Conservation (phyloP, 1,284 basidiomycete genomes). For the Malassezia pachydermatis region DNA sequence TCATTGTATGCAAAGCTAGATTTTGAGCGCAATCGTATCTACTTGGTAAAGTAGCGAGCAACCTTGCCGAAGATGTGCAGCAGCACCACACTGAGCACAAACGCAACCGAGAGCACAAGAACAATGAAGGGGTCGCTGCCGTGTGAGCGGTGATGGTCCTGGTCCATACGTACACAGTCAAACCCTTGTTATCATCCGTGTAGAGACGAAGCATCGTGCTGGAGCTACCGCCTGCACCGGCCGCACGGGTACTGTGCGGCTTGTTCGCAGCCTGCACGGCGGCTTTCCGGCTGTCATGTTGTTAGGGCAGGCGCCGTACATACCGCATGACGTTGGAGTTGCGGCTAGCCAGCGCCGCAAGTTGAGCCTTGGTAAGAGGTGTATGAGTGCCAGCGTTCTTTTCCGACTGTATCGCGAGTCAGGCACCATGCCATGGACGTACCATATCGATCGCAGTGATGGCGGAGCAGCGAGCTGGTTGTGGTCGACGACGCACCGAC, state of each 20-base stretch:
- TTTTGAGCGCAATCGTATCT: too few species aligned
- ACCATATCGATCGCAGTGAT: too few species aligned
- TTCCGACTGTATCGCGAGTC: slow-evolving; percentile 7
- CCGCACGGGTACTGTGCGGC: slow-evolving; percentile 79
- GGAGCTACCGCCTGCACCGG: slow-evolving; percentile 87
- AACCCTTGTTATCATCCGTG: slow-evolving; percentile 83
- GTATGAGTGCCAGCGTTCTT: neutral
- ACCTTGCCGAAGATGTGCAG: slow-evolving; percentile 94
- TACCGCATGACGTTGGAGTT: slow-evolving; percentile 20
- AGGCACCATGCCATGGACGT: slow-evolving; percentile 11
- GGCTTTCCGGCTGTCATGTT: slow-evolving; percentile 50
- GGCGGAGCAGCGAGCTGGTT: too few species aligned
- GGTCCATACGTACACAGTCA: slow-evolving; percentile 72
- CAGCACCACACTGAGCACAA: slow-evolving; percentile 98
- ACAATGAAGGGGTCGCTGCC: slow-evolving; percentile 91
- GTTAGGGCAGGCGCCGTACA: neutral
- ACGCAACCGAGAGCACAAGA: slow-evolving; percentile 87
- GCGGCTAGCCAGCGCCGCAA: slow-evolving; percentile 19
- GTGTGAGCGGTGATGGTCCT: neutral
- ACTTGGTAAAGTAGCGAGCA: slow-evolving; percentile 80
- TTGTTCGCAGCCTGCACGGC: slow-evolving; percentile 61
- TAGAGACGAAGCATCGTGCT: slow-evolving; percentile 98
- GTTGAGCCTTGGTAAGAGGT: slow-evolving; percentile 18
- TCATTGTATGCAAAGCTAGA: too few species aligned
- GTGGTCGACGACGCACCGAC: too few species aligned